Evolutionary conservation across 2,329 filamentous ascomycete species (phyloP).

Genomic region (Aspergillus caelatus): DNA sequence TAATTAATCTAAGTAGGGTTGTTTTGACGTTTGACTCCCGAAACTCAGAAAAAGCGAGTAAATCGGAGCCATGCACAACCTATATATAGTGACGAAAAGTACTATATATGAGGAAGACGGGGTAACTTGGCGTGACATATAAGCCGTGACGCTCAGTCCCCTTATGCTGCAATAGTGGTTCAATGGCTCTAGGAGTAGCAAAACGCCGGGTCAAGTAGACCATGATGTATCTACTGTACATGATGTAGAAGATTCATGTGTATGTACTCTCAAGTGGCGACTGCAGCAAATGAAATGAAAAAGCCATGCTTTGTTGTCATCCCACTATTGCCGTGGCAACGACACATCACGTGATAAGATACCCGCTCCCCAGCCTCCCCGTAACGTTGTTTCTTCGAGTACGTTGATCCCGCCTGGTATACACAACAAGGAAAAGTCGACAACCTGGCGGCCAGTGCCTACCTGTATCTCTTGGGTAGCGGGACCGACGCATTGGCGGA

Average conservation of each 20-base stretch:
- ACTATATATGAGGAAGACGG: background rate
- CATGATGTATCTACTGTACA: background rate
- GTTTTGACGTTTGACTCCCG: background rate
- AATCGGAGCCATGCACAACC: background rate
- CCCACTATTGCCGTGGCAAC: constrained; percentile 3
- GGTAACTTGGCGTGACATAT: background rate
- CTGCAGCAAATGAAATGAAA: no score
- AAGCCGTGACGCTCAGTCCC: background rate
- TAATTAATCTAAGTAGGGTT: background rate
- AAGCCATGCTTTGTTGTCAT: constrained; percentile 1
- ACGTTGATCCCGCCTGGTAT: constrained; percentile 9
- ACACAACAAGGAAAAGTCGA: constrained; percentile 16
- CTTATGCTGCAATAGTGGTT: background rate
- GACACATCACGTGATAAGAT: constrained; percentile 10
- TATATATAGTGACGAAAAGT: background rate
- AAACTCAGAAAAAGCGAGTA: background rate
- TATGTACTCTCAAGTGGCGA: background rate
- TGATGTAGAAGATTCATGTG: background rate
- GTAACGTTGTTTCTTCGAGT: constrained; percentile 17
- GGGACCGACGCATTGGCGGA: constrained; percentile 20
- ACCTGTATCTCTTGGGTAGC: constrained; percentile 5
- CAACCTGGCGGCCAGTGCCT: constrained; percentile 11
- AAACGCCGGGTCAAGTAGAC: background rate
- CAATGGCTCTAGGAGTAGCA: background rate
- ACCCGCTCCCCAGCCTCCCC: constrained; percentile 20